Evolutionary conservation across 1,284 basidiomycete species (phyloP).

Genomic region (Sporisorium scitamineum): DNA sequence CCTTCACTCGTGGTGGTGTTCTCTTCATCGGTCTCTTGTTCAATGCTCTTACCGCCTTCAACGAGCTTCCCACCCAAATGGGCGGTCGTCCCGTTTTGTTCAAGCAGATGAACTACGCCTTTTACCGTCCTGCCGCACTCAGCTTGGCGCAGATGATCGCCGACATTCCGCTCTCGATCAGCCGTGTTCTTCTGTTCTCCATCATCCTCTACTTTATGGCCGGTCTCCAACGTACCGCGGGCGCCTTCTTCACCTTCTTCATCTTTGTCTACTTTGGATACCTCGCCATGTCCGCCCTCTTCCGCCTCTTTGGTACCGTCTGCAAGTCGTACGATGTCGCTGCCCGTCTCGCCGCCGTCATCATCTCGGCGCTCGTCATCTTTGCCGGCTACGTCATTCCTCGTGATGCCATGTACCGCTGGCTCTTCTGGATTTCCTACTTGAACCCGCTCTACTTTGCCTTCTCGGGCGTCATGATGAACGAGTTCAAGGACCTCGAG

Average conservation of each 20-base stretch:
- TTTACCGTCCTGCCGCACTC: constrained; percentile 70
- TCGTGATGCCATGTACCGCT: constrained; percentile 61
- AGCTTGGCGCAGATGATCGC: constrained; percentile 78
- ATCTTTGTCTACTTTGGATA: constrained; percentile 57
- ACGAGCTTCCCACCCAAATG: constrained; percentile 78
- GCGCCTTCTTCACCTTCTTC: constrained; percentile 66
- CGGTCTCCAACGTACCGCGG: constrained; percentile 73
- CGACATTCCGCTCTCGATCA: constrained; percentile 77
- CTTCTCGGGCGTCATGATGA: constrained; percentile 74
- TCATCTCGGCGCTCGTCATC: constrained; percentile 75
- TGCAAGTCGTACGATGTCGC: constrained; percentile 49
- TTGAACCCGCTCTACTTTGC: constrained; percentile 72
- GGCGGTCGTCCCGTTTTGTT: constrained; percentile 79
- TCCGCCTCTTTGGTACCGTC: constrained; percentile 75
- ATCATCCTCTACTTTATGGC: constrained; percentile 78
- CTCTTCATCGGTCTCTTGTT: constrained; percentile 64
- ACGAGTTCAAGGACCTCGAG: constrained; percentile 71
- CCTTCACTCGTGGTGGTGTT: constrained; percentile 60
- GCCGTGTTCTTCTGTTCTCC: constrained; percentile 73
- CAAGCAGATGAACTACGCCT: constrained; percentile 72
- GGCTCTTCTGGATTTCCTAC: constrained; percentile 70
- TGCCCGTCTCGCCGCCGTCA: constrained; percentile 73
- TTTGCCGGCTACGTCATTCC: constrained; percentile 81
- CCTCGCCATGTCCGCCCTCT: constrained; percentile 70
- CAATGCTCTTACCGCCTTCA: constrained; percentile 63